phyloP scores from a whole-genome alignment of 495 filamentous ascomycete genomes.

The Paragyromitra xinjiangensis region DNA sequence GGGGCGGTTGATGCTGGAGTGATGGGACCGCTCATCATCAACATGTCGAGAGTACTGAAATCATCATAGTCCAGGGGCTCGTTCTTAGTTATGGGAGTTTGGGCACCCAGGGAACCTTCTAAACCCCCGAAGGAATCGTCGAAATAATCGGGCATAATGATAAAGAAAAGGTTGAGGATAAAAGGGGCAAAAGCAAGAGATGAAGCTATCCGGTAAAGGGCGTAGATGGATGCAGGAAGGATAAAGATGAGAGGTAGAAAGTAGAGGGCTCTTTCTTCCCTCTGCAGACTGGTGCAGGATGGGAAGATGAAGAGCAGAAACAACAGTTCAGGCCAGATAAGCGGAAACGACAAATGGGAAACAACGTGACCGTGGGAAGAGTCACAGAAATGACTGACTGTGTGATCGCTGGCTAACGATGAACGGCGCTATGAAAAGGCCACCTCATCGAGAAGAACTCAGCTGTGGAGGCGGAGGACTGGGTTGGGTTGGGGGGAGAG shows the following conservation, averaged over 20 bases:
- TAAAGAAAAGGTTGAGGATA: conserved; percentile 2
- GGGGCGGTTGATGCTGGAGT: conserved; percentile 49
- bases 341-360: conserved; percentile 29
- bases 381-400: conserved; percentile 50
- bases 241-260: neutral
- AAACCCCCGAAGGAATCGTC: conserved; percentile 40
- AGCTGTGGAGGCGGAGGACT: conserved; percentile 45
- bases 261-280: conserved; percentile 25
- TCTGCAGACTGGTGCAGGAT: conserved; percentile 43
- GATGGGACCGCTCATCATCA: conserved; percentile 45
- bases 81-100: conserved; percentile 38
- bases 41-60: conserved; percentile 40
- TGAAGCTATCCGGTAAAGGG: conserved; percentile 2
- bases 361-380: conserved; percentile 49
- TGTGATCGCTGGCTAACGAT: conserved; percentile 44
- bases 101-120: conserved; percentile 37
- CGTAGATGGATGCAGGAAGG: neutral
- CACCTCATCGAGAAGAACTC: conserved; percentile 50
- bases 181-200: conserved; percentile 13
- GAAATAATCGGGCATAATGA: conserved; percentile 33
- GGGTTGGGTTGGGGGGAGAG: conserved; percentile 36
- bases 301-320: conserved; percentile 44
- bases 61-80: conserved; percentile 47
- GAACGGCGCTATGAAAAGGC: conserved; percentile 41
- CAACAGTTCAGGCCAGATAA: conserved; percentile 46